phyloP scores from a whole-genome alignment of 2,329 filamentous ascomycete species.

The Epichloe uncinata region DNA sequence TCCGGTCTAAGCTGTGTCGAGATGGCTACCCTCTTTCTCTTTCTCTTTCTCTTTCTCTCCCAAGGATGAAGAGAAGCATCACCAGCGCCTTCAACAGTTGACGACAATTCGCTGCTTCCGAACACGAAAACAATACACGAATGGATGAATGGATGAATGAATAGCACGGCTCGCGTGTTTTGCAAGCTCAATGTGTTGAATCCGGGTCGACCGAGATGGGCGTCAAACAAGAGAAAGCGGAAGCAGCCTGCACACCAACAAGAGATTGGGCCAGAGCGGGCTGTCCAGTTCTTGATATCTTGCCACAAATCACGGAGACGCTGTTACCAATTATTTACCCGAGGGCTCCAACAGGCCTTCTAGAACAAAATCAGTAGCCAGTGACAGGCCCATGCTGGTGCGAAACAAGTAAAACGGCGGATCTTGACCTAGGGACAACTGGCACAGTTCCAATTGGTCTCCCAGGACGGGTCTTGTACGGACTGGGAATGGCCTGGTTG shows the following conservation, averaged over 20 bases:
- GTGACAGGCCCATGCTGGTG: conserved; percentile 3
- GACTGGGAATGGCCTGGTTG: no score
- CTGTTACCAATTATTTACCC: background rate
- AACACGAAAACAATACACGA: no score
- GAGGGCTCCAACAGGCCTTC: conserved; percentile 3
- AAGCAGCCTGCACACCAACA: background rate
- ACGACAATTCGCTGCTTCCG: no score
- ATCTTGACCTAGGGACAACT: background rate
- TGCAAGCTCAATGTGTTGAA: background rate
- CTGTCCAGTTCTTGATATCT: background rate
- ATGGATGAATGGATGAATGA: no score
- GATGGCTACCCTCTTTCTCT: background rate
- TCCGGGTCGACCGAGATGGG: background rate
- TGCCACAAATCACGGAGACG: conserved; percentile 6
- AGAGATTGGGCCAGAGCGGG: background rate
- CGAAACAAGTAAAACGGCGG: conserved; percentile 2
- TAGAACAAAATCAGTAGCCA: conserved; percentile 3
- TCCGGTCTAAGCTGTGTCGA: conserved; percentile 1
- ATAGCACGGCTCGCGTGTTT: no score
- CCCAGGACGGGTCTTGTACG: no score
- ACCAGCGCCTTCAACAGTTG: no score
- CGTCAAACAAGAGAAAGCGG: background rate
- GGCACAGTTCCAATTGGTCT: background rate
- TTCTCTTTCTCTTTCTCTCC: background rate
- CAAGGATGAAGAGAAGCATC: background rate